Evolutionary conservation across 2,329 filamentous ascomycete species (phyloP), one percentile per base, ranked within the genome.

Genomic region (Pseudogymnoascus sp.): DNA sequence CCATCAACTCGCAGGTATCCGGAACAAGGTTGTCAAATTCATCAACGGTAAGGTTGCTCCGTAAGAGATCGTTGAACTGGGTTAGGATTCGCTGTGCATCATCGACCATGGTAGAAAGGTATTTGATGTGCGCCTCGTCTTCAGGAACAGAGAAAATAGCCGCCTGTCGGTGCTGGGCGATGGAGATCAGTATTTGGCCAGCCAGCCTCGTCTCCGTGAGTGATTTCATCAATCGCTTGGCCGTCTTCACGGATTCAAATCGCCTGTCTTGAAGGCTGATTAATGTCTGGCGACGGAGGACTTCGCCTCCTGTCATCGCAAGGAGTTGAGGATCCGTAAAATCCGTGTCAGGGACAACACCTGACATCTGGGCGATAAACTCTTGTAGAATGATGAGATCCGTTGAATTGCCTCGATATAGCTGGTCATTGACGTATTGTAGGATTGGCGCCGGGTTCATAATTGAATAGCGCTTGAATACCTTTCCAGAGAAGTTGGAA

Each of bases 331-430:
- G 79, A 68, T 99, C 93, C 31, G 91, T 97, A 71, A 96, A 93
- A 71, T 92, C 91, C 61, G 87, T 84, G 65, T 93, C 88, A 3
- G 92, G 87, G 11, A 93, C 87, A 65, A 99, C 92, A 53, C 95
- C 95, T 16, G 91, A 91, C 94, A 99, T 97, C 2, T 90, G 90
- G 37, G 86, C 86, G 61, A 97, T 89, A 65, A 99, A 83, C 71
- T 97, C 91, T 72, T 94, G 90, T 44, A 99, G 78, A 65, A 99
- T 90, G 66, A 96, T 91, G 35, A 99, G 80, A 73, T 97, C 92
- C 8, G 90, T 95, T 0, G 92, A 89, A 69, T 96, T 95, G 66
- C 92, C 89, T 60, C 82, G 83, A 60, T 86, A 83, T 4, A 99
- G 83, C 73, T 97, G 92, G 65, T 91, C 83, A 56, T 91, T 88